These are phyloP conservation scores for Candolleomyces efflorescens DNA, from an alignment of 768 basidiomycete species.

Conservation along the genomic window DNA sequence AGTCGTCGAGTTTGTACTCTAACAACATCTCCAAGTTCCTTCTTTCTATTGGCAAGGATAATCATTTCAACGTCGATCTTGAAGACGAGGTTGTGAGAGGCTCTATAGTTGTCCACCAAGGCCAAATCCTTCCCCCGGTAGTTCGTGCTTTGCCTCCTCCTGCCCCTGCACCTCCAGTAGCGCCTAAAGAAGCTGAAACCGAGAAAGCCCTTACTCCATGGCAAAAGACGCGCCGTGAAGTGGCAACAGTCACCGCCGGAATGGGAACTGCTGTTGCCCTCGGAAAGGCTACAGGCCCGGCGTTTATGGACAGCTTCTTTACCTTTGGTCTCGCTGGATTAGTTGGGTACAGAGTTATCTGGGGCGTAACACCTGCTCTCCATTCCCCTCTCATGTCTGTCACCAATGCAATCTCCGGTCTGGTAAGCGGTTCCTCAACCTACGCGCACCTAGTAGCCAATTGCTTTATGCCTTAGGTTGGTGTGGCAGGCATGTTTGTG, in stretches of 20 bases:
- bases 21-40: conserved; percentile 92
- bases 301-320: conserved; percentile 88
- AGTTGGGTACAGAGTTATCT: conserved; percentile 76
- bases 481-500: conserved; percentile 81
- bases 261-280: conserved; percentile 72
- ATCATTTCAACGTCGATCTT: conserved; percentile 62
- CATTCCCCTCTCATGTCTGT: conserved; percentile 92
- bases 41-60: conserved; percentile 67
- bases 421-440: conserved; percentile 24
- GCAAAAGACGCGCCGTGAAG: conserved; percentile 76
- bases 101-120: conserved; percentile 69
- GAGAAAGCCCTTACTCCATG: conserved; percentile 76
- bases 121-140: conserved; percentile 58
- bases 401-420: conserved; percentile 83
- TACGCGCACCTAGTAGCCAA: neutral
- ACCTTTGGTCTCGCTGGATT: conserved; percentile 84
- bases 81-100: conserved; percentile 84
- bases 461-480: conserved; percentile 38
- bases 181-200: conserved; percentile 39
- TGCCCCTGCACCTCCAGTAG: conserved; percentile 44
- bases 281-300: conserved; percentile 74
- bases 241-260: conserved; percentile 67
- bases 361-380: conserved; percentile 84
- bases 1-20: conserved; percentile 85
- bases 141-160: conserved; percentile 69